phyloP scores from a whole-genome alignment of 2,329 filamentous ascomycete genomes.

The Fusarium musae region DNA sequence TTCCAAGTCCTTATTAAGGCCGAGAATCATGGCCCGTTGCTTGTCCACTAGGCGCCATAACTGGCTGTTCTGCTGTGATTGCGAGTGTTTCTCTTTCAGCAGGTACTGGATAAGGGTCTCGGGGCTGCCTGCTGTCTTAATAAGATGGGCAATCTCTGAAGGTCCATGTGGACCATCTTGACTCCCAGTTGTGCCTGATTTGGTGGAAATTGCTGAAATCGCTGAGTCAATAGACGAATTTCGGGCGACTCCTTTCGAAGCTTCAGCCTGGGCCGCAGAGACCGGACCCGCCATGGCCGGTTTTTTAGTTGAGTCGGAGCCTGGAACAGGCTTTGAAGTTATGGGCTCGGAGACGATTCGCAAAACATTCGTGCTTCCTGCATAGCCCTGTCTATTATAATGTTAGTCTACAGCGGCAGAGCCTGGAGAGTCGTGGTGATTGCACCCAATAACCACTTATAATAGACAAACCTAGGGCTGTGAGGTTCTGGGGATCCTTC shows the following conservation, averaged over 20 bases:
- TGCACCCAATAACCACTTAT: slow-evolving; percentile 1
- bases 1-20: slow-evolving; percentile 94
- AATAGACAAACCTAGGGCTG: slow-evolving; percentile 48
- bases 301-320: slow-evolving; percentile 52
- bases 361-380: slow-evolving; percentile 59
- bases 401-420: slow-evolving; percentile 22
- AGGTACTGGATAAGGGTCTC: slow-evolving; percentile 91
- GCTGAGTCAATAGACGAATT: slow-evolving; percentile 94
- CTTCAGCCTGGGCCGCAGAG: slow-evolving; percentile 54
- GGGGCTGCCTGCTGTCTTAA: slow-evolving; percentile 85
- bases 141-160: slow-evolving; percentile 82
- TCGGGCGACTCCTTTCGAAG: slow-evolving; percentile 63
- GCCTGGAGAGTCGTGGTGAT: not conserved
- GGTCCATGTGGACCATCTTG: slow-evolving; percentile 68
- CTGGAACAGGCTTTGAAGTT: slow-evolving; percentile 56
- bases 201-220: slow-evolving; percentile 79
- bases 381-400: slow-evolving; percentile 41
- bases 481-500: slow-evolving; percentile 49
- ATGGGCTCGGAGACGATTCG: slow-evolving; percentile 58
- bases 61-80: slow-evolving; percentile 89
- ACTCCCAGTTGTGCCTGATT: slow-evolving; percentile 64
- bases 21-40: slow-evolving; percentile 91
- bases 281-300: slow-evolving; percentile 61
- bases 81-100: slow-evolving; percentile 89
- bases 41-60: slow-evolving; percentile 97